A percentile compares a stretch with the other conserved stretches of the same genome.
Evolutionary conservation across 306 rosid genomes (phyloP).

Genomic region (Ammopiptanthus mongolicus): DNA sequence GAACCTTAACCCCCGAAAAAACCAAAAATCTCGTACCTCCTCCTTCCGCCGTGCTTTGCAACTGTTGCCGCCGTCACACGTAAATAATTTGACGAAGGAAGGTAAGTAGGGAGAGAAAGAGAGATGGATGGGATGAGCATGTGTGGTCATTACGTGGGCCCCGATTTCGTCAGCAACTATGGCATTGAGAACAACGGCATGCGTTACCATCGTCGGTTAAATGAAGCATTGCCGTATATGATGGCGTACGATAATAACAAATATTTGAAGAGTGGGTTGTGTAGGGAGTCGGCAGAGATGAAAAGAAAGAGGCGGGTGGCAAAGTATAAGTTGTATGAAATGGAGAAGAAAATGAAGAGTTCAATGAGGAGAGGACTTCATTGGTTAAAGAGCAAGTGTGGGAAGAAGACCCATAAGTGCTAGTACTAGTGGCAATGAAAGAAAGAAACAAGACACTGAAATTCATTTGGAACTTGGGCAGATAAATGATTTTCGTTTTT

Average conservation of each 20-base stretch:
- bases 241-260: neutral
- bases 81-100: neutral
- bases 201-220: neutral
- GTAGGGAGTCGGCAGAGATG: neutral
- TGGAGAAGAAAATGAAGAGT: constrained; percentile 13
- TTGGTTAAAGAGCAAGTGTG: constrained; percentile 37
- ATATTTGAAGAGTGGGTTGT: neutral
- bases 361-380: constrained; percentile 28
- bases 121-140: neutral
- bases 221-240: neutral
- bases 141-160: neutral
- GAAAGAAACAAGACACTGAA: neutral
- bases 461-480: neutral
- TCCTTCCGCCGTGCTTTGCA: neutral
- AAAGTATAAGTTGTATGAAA: constrained; percentile 24
- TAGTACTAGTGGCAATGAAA: neutral
- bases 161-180: constrained; percentile 7
- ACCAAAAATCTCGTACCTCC: neutral
- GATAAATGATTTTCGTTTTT: neutral
- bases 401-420: neutral
- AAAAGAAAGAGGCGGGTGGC: constrained; percentile 32
- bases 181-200: neutral
- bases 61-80: neutral
- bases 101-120: neutral
- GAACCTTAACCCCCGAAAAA: neutral